phyloP scores from a whole-genome alignment of 2,329 filamentous ascomycete species.

The Pestalotiopsis sp. region DNA sequence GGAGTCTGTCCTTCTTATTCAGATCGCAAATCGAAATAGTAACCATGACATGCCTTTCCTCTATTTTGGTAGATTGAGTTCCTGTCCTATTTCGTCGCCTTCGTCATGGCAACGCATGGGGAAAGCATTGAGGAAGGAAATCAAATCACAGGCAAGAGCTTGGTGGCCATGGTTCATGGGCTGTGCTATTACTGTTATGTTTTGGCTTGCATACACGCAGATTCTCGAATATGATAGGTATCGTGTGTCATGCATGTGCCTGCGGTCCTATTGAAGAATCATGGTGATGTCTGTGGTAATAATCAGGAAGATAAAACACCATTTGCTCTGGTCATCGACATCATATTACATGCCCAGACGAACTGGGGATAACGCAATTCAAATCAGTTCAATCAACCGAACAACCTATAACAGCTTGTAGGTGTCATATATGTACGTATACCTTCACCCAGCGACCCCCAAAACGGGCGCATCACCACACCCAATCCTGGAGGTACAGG shows the following conservation, averaged over 20 bases:
- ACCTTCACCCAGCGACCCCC: conserved; percentile 16
- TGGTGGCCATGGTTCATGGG: background rate
- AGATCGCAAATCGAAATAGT: background rate
- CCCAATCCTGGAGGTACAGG: background rate
- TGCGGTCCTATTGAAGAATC: background rate
- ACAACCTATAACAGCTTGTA: background rate
- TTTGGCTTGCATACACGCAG: background rate
- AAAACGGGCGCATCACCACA: background rate
- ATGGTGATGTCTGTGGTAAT: background rate
- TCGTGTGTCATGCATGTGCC: background rate
- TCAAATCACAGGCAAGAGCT: background rate
- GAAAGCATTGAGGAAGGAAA: background rate
- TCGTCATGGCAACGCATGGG: background rate
- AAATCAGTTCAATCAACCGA: background rate
- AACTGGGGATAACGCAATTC: background rate
- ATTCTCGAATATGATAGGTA: background rate
- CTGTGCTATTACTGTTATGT: background rate
- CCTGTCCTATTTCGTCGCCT: background rate
- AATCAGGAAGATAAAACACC: background rate
- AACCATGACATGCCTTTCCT: background rate
- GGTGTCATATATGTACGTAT: conserved; percentile 18
- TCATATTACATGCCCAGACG: background rate
- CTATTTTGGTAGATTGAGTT: background rate
- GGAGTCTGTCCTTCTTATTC: background rate
- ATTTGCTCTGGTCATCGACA: background rate